Base-by-base conservation (phyloP, 1,284 basidiomycete species). In the Sphagnurus paluster region DNA sequence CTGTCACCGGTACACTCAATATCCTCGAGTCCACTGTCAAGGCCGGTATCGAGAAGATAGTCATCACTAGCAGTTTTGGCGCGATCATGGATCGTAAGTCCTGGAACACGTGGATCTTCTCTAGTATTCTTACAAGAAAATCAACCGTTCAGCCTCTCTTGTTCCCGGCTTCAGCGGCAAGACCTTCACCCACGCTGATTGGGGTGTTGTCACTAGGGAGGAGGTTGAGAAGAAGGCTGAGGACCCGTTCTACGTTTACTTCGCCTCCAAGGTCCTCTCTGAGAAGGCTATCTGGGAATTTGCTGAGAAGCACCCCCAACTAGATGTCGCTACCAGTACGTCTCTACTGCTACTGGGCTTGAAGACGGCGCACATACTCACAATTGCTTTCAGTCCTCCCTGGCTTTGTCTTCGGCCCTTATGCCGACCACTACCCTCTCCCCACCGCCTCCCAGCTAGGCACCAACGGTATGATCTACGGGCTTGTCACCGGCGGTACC, bases 271-370 rank as follows among this genome's bases (percentile, higher is more conserved):
- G 53, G 57, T 61, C 19, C 50, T 67, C 5, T 64, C 65, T 7
- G 70, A 72, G 43, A 52, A 56, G 23, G 68, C 66, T 5, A 56
- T 64, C 5, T 70, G 68, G 67, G 56, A 67, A 5, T 71, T 63
- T 34, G 68, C 61, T 6, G 52, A 59, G 38, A 51, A 62, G 33
- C 62, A 70, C 38, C 62, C 68, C 16, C 45, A 63, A 17, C 49
- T 72, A 17, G 63, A 69, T 29, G 49, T 71, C 39, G 58, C 64
- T n/a, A 60, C 58, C 34, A 52, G 64, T 66, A 45, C 33, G 60
- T 59, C 4, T 11, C 39, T 17, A 23, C 23, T 10, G 13, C 11
- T n/a, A 19, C 8, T 5, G 19, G 20, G n/a, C 20, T 29, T 20
- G 42, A 26, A 39, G 17, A 14, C 38, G 14, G 7, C 10, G 20